These are phyloP conservation scores for Pyricularia sp. DNA, from an alignment of 2,329 filamentous ascomycete genomes.

Conservation along the genomic window DNA sequence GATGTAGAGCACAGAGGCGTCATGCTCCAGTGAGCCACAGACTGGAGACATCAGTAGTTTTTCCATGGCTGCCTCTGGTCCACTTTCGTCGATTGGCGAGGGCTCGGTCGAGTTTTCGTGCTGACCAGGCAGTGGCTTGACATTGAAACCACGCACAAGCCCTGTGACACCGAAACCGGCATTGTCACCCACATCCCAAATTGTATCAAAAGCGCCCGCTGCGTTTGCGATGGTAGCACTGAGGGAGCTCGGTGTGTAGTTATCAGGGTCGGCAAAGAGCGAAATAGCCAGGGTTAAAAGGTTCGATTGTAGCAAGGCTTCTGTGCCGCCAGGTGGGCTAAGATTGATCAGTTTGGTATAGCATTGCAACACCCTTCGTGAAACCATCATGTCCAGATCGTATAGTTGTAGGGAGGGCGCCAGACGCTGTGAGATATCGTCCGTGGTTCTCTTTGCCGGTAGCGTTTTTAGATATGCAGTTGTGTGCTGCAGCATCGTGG, in stretches of 20 bases:
- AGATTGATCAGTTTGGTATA: constrained; percentile 85
- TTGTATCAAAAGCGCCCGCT: constrained; percentile 76
- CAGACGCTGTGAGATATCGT: constrained; percentile 74
- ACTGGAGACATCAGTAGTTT: constrained; percentile 53
- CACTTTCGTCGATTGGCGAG: constrained; percentile 35
- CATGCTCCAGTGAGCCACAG: constrained; percentile 76
- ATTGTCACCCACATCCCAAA: constrained; percentile 94
- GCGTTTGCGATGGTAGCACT: constrained; percentile 87
- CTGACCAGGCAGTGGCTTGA: constrained; percentile 58
- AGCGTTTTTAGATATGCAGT: constrained; percentile 78
- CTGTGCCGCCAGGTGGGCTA: constrained; percentile 71
- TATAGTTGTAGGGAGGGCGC: constrained; percentile 77
- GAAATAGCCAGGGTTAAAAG: constrained; percentile 79
- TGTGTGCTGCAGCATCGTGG: constrained; percentile 90
- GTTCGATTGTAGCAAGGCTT: constrained; percentile 82
- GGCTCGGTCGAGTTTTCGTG: constrained; percentile 37
- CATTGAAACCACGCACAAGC: constrained; percentile 63
- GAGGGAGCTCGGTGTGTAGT: constrained; percentile 70
- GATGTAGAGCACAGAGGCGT: constrained; percentile 70
- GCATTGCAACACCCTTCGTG: constrained; percentile 84
- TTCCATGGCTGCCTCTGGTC: constrained; percentile 53
- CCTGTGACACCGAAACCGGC: constrained; percentile 89
- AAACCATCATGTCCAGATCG: constrained; percentile 86
- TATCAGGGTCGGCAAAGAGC: constrained; percentile 85
- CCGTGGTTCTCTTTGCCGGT: constrained; percentile 69